Conservation (phyloP, 805 yeast genomes). For the Metschnikowia bowlesiae region DNA sequence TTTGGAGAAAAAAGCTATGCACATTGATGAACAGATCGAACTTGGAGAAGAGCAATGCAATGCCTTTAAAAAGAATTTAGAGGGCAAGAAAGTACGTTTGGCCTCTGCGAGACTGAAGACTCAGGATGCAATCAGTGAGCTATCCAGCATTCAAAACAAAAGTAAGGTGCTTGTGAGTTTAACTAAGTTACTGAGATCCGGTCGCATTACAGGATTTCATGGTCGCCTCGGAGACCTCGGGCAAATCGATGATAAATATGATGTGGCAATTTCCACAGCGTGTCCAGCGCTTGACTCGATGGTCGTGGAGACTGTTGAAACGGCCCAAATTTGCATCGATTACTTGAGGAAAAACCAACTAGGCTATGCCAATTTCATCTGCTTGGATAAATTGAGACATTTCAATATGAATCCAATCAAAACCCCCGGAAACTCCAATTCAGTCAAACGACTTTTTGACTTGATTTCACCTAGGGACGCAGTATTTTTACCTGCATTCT, state of each 20-base stretch:
- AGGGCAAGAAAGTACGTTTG: constrained; percentile 51
- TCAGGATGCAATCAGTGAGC: constrained; percentile 60
- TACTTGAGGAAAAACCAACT: constrained; percentile 74
- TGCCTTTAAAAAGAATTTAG: constrained; percentile 45
- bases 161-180: constrained; percentile 70
- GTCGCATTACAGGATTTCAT: constrained; percentile 78
- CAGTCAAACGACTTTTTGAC: constrained; percentile 80
- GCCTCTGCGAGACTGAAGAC: constrained; percentile 55
- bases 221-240: constrained; percentile 94
- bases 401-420: constrained; percentile 53
- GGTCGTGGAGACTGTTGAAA: constrained; percentile 77
- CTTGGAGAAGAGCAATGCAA: constrained; percentile 56
- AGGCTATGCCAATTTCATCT: constrained; percentile 86
- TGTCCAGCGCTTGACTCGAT: constrained; percentile 87
- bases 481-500: constrained; percentile 81
- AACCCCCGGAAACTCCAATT: constrained; percentile 61
- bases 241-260: constrained; percentile 81
- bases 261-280: constrained; percentile 92
- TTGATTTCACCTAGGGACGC: constrained; percentile 63
- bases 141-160: constrained; percentile 58
- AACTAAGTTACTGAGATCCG: constrained; percentile 65
- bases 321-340: constrained; percentile 63
- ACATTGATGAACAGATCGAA: constrained; percentile 49
- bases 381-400: constrained; percentile 66
- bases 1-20: constrained; percentile 46